A percentile compares a stretch with the other conserved stretches of the same genome.
phyloP scores from a whole-genome alignment of 202 grass and related monocot genomes.

The Setaria viridis region DNA sequence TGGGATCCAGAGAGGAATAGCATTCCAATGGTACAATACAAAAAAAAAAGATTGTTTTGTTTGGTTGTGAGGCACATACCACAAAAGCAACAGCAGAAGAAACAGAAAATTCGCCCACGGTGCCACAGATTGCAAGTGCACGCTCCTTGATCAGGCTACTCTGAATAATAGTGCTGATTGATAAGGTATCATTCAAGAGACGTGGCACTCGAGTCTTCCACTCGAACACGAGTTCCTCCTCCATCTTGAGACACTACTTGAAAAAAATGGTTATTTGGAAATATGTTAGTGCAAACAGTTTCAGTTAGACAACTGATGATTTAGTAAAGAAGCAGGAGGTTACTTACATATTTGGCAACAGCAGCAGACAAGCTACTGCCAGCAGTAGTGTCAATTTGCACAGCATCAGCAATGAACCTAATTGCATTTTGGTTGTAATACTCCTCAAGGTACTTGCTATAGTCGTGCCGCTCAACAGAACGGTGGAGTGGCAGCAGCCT shows the following conservation, averaged over 20 bases:
- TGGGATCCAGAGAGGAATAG: no score
- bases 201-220: neutral
- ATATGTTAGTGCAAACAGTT: neutral
- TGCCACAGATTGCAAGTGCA: neutral
- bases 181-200: neutral
- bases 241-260: conserved; percentile 1
- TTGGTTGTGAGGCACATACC: neutral
- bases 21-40: no score
- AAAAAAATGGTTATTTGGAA: neutral
- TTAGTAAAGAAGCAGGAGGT: neutral
- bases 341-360: neutral
- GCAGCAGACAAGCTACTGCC: neutral
- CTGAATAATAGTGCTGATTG: neutral
- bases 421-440: neutral
- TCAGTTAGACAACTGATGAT: neutral
- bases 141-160: neutral
- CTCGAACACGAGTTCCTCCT: neutral
- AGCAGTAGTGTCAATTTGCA: neutral
- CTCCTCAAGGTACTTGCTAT: neutral
- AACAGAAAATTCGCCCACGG: neutral
- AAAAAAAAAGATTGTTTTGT: neutral
- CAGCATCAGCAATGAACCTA: neutral
- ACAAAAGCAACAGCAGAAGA: neutral
- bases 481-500: neutral
- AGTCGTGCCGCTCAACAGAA: neutral